Evolutionary conservation across 1,139 yeast genomes (phyloP).

Genomic region (Zygosaccharomyces sapae): DNA sequence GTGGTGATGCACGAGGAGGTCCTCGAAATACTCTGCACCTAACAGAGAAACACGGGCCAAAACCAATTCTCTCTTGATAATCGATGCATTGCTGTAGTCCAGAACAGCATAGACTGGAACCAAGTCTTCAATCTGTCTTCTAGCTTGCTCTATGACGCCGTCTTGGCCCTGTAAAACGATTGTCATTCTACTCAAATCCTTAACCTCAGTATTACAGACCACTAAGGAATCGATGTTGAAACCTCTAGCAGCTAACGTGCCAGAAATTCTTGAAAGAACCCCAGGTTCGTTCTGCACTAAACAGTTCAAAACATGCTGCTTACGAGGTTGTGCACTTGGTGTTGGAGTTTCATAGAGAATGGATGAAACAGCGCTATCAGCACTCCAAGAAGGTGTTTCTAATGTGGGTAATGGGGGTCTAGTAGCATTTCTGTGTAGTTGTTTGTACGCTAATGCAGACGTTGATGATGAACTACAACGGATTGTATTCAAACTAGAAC

Average conservation of each 20-base stretch:
- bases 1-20: slow-evolving; percentile 83
- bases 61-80: slow-evolving; percentile 83
- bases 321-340: slow-evolving; percentile 58
- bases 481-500: slow-evolving; percentile 2
- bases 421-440: slow-evolving; percentile 76
- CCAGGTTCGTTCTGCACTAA: slow-evolving; percentile 98
- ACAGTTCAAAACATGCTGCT: slow-evolving; percentile 90
- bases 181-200: slow-evolving; percentile 94
- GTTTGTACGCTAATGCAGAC: slow-evolving; percentile 93
- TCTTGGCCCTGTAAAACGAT: slow-evolving; percentile 92
- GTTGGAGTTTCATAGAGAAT: slow-evolving; percentile 91
- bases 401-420: slow-evolving; percentile 94
- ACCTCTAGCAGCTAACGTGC: slow-evolving; percentile 96
- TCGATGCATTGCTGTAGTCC: slow-evolving; percentile 86
- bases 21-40: slow-evolving; percentile 97
- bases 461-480: slow-evolving; percentile 54
- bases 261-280: slow-evolving; percentile 87
- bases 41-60: slow-evolving; percentile 86
- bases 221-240: slow-evolving; percentile 96
- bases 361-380: slow-evolving; percentile 92
- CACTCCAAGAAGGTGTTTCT: slow-evolving; percentile 93
- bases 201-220: slow-evolving; percentile 94
- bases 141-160: slow-evolving; percentile 96
- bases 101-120: slow-evolving; percentile 98
- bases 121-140: slow-evolving; percentile 94